Evolutionary conservation across 2,329 filamentous ascomycete genomes (phyloP), one percentile per base, ranked within the genome.

Genomic region (Diaporthe amygdali): DNA sequence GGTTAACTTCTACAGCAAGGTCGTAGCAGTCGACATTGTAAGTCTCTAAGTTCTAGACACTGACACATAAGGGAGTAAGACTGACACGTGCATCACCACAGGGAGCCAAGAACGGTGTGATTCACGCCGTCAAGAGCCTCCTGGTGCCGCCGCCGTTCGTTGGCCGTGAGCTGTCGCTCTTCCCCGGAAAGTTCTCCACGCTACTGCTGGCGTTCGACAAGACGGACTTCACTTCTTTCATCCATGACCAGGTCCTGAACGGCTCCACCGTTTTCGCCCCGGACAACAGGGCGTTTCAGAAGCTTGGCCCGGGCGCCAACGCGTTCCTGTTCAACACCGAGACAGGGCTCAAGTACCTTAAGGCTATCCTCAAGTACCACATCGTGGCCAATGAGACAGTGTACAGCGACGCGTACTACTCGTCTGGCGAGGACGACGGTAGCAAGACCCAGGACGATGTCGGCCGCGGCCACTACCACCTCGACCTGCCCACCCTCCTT

Each of bases 181-280:
- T 97, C 77, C 94, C 95, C 0, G 82, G 84, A 56, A 87, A 91
- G 73, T 97, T 97, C 85, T 94, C 91, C 74, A 97, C 94, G 0
- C 88, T 97, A 1, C 86, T 92, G 66, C 88, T 95, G 9, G 95
- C 89, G 5, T 90, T 94, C 34, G 84, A 87, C 68, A 94, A 93
- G 84, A 96, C 94, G 0, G 91, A 92, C 10, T 87, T 98, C 1
- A 86, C 87, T 68, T 83, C 91, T 15, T 87, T 86, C 63, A 82
- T 92, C 71, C 84, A 92, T 68, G 84, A 88, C 75, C 84, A 87
- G 74, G 76, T 80, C 22, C 83, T 83, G 44, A 81, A 84, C 2
- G 94, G 94, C 44, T 90, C 90, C 47, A 97, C 95, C 3, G 79
- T 96, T 72, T 97, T 97, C 77, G 93, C 93, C 0, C 95, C 95